Evolutionary conservation across 176 grass and related monocot species (phyloP), one percentile per base, ranked within the genome.

Genomic region (Eragrostis nindensis): DNA sequence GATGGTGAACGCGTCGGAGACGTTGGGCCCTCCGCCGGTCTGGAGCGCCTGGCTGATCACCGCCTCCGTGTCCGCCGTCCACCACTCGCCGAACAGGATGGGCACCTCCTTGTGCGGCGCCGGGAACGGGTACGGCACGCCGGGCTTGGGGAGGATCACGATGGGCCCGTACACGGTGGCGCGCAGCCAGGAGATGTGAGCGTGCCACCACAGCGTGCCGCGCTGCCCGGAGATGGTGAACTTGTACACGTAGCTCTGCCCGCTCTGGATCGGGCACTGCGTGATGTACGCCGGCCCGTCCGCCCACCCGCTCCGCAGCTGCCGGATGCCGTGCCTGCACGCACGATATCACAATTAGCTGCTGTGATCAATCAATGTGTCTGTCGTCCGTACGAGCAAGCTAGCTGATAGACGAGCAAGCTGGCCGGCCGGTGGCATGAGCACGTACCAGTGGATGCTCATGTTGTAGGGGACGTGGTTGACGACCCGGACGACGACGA

Each of bases 191-290:
- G 85, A 86, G 83, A 97, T 97, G 84, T 97, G 94, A 1, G 88
- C 94, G 62, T 97, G 94, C 90, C 90, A 97, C 85, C 90, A 93
- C 73, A 97, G 94, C 73, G 94, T 97, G 81, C 94, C 94, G 32
- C 94, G 73, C 83, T 97, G 94, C 9, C 91, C 90, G 4, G 86
- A 48, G 76, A 97, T 78, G 68, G 94, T 93, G 94, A 87, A 93
- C 86, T 93, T 93, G 86, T 97, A 93, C 9, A 85, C 91, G 65
- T 93, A 97, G 86, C 80, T 93, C 71, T 83, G 77, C 16, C 88
- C 94, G 1, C 86, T 85, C 88, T 91, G 91, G 26, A 97, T 85
- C 18, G 90, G 94, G 77, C 90, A 97, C 82, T 93, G 90, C 13
- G 94, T 97, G 62, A 97, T 85, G 80, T 93, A 97, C 77, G 90